Percentiles rank a stretch among this genome's conserved stretches.
These are phyloP conservation scores for Chaetomium sp. DNA, from an alignment of 2,329 filamentous ascomycete species.

Conservation along the genomic window DNA sequence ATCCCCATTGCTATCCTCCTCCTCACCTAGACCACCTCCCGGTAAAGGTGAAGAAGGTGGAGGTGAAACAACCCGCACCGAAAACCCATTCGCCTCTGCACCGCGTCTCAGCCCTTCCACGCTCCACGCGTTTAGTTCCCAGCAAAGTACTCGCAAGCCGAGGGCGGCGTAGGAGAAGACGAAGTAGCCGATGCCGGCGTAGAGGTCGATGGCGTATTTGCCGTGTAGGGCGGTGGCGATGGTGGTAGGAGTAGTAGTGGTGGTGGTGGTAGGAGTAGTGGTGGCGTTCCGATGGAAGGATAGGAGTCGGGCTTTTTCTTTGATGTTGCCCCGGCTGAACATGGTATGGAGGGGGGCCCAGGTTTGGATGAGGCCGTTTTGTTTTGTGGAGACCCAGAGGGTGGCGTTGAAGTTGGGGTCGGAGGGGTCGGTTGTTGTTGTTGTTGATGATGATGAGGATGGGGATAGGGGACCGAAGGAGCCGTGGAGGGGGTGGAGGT, in stretches of 20 bases:
- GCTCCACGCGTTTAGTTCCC: conserved; percentile 87
- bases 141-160: conserved; percentile 71
- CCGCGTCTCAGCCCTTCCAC: conserved; percentile 76
- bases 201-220: conserved; percentile 67
- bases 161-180: conserved; percentile 72
- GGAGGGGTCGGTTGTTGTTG: conserved; percentile 25
- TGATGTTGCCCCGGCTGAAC: conserved; percentile 88
- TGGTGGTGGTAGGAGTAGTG: not conserved
- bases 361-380: conserved; percentile 73
- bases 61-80: conserved; percentile 45
- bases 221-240: conserved; percentile 21
- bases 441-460: not conserved
- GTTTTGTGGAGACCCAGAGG: conserved; percentile 72
- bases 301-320: conserved; percentile 76
- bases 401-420: conserved; percentile 55
- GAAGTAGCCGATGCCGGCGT: conserved; percentile 93
- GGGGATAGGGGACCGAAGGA: conserved; percentile 54
- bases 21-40: not conserved
- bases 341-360: conserved; percentile 91
- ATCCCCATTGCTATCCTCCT: not conserved
- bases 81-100: conserved; percentile 63
- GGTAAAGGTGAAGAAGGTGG: not conserved
- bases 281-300: conserved; percentile 37
- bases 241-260: not conserved
- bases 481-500: conserved; percentile 64